These are phyloP conservation scores for Hanseniaspora lindneri DNA, from an alignment of 805 yeast genomes.

Conservation along the genomic window DNA sequence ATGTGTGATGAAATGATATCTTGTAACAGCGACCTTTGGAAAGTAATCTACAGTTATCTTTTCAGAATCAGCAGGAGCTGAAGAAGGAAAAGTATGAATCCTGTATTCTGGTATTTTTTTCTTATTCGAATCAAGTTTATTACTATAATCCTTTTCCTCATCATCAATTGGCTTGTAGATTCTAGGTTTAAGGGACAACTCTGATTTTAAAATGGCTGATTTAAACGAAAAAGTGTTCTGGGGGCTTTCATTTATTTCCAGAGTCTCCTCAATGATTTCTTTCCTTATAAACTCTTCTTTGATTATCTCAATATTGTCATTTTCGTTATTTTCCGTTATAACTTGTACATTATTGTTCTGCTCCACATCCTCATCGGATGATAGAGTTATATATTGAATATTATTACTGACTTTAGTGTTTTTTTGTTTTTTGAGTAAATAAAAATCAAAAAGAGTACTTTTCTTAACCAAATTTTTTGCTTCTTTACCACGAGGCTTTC, in stretches of 20 bases:
- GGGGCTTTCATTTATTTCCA: neutral
- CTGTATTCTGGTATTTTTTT: conserved; percentile 4
- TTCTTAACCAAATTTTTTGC: neutral
- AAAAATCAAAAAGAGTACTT: neutral
- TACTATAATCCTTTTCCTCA: no score
- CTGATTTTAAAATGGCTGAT: neutral
- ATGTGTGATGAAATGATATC: conserved; percentile 58
- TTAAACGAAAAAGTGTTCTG: neutral
- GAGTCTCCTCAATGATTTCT: no score
- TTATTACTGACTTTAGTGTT: neutral
- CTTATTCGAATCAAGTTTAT: neutral
- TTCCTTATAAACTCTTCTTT: no score
- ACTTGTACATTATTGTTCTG: neutral
- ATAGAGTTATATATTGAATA: neutral
- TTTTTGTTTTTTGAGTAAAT: neutral
- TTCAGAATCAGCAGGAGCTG: neutral
- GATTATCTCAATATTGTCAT: neutral
- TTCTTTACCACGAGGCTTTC: neutral
- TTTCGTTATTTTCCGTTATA: no score
- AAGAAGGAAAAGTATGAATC: conserved; percentile 3
- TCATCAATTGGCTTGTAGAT: neutral
- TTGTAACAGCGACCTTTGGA: conserved; percentile 33
- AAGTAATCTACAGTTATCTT: conserved; percentile 29
- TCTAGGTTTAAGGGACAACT: neutral
- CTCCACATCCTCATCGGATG: neutral